A percentile compares a stretch with the other conserved stretches of the same genome.
phyloP scores from a whole-genome alignment of 768 basidiomycete species.

The Panaeolus papilionaceus region DNA sequence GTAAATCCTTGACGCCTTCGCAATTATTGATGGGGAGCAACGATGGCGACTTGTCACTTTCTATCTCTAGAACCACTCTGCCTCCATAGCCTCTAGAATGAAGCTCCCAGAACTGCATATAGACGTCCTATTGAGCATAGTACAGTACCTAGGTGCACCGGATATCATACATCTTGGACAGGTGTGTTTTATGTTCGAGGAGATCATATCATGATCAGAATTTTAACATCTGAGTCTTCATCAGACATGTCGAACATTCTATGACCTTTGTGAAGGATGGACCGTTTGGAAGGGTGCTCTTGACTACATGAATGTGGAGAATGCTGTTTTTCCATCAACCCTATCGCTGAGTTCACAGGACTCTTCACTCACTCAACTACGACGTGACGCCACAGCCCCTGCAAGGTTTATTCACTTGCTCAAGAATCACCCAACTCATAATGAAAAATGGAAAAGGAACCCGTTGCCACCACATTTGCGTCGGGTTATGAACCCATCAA shows the following conservation, averaged over 20 bases:
- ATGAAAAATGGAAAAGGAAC: not conserved
- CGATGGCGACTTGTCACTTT: not conserved
- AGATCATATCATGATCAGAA: not conserved
- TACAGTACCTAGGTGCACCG: not conserved
- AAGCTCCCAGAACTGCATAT: not conserved
- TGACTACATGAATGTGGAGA: not conserved
- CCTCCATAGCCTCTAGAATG: not conserved
- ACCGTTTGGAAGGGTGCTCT: not conserved
- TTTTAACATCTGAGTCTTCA: not conserved
- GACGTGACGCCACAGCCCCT: not conserved
- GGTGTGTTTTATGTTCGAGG: not conserved
- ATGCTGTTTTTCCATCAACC: not conserved
- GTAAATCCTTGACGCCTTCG: not conserved
- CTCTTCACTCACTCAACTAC: not conserved
- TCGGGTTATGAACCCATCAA: not conserved
- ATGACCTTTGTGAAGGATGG: not conserved
- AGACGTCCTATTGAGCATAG: not conserved
- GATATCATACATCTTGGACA: constrained; percentile 2
- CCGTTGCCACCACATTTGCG: not conserved
- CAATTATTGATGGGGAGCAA: not conserved
- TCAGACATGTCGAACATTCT: not conserved
- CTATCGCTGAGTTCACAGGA: not conserved
- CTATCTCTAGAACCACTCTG: not conserved
- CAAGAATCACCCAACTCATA: not conserved
- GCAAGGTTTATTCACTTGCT: not conserved